Evolutionary conservation across 2,329 filamentous ascomycete genomes (phyloP).

Genomic region (Pyrenophora graminea): DNA sequence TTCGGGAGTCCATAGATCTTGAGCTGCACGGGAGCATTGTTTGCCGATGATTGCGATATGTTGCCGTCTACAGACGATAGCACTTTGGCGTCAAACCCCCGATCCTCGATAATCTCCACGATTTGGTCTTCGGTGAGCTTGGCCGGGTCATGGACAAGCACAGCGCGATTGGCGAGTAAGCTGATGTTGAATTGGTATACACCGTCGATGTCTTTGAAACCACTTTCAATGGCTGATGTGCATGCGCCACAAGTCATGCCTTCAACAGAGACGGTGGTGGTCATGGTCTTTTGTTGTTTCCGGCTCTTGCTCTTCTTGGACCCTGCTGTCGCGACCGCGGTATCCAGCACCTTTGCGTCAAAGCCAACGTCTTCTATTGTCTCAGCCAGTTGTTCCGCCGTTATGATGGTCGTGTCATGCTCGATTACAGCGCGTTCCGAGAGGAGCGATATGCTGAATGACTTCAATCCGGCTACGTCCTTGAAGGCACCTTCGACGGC

Average conservation of each 20-base stretch:
- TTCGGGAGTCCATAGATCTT: conserved; percentile 82
- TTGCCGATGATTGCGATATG: conserved; percentile 56
- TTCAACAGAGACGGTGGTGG: conserved; percentile 85
- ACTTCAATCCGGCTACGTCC: conserved; percentile 71
- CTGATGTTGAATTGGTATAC: conserved; percentile 92
- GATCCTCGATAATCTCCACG: conserved; percentile 80
- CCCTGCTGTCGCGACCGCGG: conserved; percentile 53
- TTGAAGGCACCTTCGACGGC: conserved; percentile 82
- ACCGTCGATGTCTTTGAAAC: conserved; percentile 77
- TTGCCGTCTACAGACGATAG: conserved; percentile 72
- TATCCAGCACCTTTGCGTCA: conserved; percentile 77
- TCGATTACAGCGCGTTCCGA: conserved; percentile 85
- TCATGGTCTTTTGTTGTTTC: conserved; percentile 57
- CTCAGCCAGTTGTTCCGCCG: conserved; percentile 59
- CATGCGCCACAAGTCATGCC: conserved; percentile 99
- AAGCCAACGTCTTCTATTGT: conserved; percentile 74
- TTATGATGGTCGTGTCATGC: conserved; percentile 66
- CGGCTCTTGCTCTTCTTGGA: conserved; percentile 42
- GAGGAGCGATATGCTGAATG: conserved; percentile 80
- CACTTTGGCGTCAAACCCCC: conserved; percentile 85
- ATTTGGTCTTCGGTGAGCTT: conserved; percentile 76
- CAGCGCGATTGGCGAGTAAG: conserved; percentile 86
- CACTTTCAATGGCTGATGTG: conserved; percentile 85
- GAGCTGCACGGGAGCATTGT: conserved; percentile 69
- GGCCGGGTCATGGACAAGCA: conserved; percentile 78